Base-by-base conservation (phyloP, 768 basidiomycete species). In the Trametes sanguinea region DNA sequence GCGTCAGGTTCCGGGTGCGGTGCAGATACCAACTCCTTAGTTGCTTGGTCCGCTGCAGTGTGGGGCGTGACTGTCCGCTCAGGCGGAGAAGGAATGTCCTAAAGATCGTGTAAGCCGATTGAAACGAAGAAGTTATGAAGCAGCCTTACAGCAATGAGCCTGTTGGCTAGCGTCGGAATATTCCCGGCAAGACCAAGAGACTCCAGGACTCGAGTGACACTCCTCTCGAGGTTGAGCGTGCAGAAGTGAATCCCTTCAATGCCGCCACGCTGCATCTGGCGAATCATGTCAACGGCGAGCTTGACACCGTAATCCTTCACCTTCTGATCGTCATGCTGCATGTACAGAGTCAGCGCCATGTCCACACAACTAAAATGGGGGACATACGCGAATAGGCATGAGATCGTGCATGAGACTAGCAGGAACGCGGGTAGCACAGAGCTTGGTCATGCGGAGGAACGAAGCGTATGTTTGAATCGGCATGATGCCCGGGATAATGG, bases 401-500 rank as follows among this genome's bases (percentile, higher is more conserved):
- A 98, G 77, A 61, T 85, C 85, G 1, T 80, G 69, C 75, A 88
- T 79, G 51, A 96, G 78, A 10, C 77, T 70, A 2, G 80, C 75
- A 0, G 96, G 96, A 16, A 98, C 87, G 22, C 80, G 80, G 3
- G 88, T 85, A 16, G 90, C 90, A 64, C 93, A 95, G 46, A 99
- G 80, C 73, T 95, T 97, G 22, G 89, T 92, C 68, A 98, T 79
- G 48, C 97, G 87, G 47, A 90, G 79, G 76, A 99, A 98, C 0
- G 97, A 97, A 4, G 89, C 85, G 72, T 95, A 96, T 27, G 92
- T 98, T 71, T 98, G 97, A 58, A 99, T 94, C 0, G 97, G 96
- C 95, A 98, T 97, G 57, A 98, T 86, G 10, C 95, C 94, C 8
- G 97, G 94, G 62, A 99, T 89, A 66, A 99, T 86, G 0, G 97